Conservation (phyloP, 73 alveolate species). For the Diophrys sp. region DNA sequence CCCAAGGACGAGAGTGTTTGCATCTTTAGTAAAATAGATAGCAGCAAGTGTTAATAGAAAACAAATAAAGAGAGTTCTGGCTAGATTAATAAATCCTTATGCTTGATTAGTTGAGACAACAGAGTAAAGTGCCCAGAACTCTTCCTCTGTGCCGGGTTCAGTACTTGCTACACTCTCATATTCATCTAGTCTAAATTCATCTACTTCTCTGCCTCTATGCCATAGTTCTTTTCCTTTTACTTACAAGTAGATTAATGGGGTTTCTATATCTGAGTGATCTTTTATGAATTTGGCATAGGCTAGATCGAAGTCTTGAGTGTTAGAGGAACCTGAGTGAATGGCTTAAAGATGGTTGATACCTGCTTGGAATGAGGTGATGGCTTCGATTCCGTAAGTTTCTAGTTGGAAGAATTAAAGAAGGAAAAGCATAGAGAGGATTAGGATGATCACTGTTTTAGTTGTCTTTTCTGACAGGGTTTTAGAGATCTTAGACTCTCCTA, state of each 20-base stretch:
- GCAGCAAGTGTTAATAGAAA: slow-evolving; percentile 58
- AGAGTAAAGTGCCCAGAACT: background rate
- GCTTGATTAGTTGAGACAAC: slow-evolving; percentile 4
- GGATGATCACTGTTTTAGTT: slow-evolving; percentile 72
- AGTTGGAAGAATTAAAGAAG: slow-evolving; percentile 36
- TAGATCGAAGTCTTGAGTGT: slow-evolving; percentile 12
- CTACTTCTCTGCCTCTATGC: background rate
- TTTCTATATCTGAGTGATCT: slow-evolving; percentile 12
- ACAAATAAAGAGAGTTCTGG: slow-evolving; percentile 62
- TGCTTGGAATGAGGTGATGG: too few relatives aligned
- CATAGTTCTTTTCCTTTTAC: slow-evolving; percentile 6
- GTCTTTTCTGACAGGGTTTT: slow-evolving; percentile 79
- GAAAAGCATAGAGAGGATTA: slow-evolving; percentile 60
- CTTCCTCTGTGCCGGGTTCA: background rate
- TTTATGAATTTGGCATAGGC: slow-evolving; percentile 16
- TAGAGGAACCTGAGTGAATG: too few relatives aligned
- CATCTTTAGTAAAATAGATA: slow-evolving; percentile 56
- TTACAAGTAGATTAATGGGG: slow-evolving; percentile 19
- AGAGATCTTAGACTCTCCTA: slow-evolving; percentile 52
- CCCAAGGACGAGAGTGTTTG: slow-evolving; percentile 66
- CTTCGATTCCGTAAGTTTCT: slow-evolving; percentile 38
- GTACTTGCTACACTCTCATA: background rate
- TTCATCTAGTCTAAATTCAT: background rate
- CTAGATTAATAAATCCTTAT: slow-evolving; percentile 19
- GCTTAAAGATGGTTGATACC: too few relatives aligned